Conservation (phyloP, 1,284 basidiomycete genomes). For the Cystobasidiaceae sp. region DNA sequence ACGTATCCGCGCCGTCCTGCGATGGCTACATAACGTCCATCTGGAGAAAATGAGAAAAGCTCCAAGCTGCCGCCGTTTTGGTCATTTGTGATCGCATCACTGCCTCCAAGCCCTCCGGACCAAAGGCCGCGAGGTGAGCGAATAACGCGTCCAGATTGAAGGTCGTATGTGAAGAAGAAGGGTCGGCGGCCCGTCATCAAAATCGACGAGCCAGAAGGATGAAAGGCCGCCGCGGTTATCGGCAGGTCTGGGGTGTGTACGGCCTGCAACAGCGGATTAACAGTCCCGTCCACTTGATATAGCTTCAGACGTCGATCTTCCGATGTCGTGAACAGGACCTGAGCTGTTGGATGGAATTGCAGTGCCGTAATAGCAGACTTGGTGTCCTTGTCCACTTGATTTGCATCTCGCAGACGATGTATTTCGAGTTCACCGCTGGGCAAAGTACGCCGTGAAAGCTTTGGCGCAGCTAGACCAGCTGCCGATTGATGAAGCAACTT, state of each 20-base stretch:
- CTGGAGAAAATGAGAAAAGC: conserved; percentile 52
- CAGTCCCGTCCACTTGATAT: conserved; percentile 89
- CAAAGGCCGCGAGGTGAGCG: conserved; percentile 38
- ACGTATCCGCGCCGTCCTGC: conserved; percentile 80
- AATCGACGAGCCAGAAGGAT: conserved; percentile 77
- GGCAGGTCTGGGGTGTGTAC: conserved; percentile 87
- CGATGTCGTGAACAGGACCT: conserved; percentile 80
- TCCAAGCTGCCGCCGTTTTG: conserved; percentile 43
- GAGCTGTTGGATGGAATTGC: conserved; percentile 69
- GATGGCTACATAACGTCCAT: conserved; percentile 75
- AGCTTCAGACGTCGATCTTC: conserved; percentile 78
- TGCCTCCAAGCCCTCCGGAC: conserved; percentile 4
- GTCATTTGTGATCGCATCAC: conserved; percentile 6
- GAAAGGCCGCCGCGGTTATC: conserved; percentile 67
- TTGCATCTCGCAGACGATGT: conserved; percentile 83
- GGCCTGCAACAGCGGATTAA: conserved; percentile 85
- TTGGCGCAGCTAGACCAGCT: conserved; percentile 76
- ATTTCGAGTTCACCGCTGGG: conserved; percentile 63
- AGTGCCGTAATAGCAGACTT: conserved; percentile 65
- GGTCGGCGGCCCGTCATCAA: conserved; percentile 83
- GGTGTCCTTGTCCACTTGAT: conserved; percentile 59
- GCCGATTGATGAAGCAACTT: conserved; percentile 64
- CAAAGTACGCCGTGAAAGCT: conserved; percentile 63
- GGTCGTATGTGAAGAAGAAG: conserved; percentile 88
- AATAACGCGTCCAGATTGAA: conserved; percentile 46